Evolutionary conservation across 495 filamentous ascomycete species (phyloP).

Genomic region (Aspergillus sclerotiicarbonarius): DNA sequence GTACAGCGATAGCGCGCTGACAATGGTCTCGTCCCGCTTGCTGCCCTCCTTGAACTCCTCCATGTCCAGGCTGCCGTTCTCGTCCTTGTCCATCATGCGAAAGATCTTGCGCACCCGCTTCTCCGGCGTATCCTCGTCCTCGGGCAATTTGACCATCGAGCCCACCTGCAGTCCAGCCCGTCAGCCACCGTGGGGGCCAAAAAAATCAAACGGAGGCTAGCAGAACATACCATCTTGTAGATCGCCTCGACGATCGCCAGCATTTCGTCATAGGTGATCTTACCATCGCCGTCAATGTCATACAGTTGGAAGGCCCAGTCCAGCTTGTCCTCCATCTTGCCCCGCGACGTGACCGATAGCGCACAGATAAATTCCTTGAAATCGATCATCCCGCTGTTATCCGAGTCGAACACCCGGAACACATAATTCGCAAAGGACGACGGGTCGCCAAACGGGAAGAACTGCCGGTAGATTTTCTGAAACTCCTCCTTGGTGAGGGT

Average conservation of each 20-base stretch:
- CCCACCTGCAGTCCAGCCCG: constrained; percentile 65
- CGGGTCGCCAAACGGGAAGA: constrained; percentile 98
- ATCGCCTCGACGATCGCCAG: constrained; percentile 97
- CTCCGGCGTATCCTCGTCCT: constrained; percentile 98
- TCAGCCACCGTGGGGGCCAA: background rate
- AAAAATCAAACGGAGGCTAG: background rate
- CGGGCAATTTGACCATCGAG: constrained; percentile 97
- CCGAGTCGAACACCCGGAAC: constrained; percentile 97
- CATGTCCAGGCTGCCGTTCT: constrained; percentile 90
- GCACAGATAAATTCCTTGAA: constrained; percentile 99
- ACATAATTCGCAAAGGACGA: constrained; percentile 98
- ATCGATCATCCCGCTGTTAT: constrained; percentile 95
- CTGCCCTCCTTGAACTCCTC: constrained; percentile 98
- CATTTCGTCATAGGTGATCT: constrained; percentile 99
- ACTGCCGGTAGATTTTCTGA: constrained; percentile 99
- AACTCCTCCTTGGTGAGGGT: constrained; percentile 97
- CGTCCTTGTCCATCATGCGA: constrained; percentile 99
- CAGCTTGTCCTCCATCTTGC: constrained; percentile 98
- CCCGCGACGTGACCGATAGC: constrained; percentile 90
- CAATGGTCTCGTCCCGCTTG: constrained; percentile 98
- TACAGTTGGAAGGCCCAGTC: constrained; percentile 99
- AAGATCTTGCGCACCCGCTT: constrained; percentile 99
- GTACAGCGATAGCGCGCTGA: constrained; percentile 92
- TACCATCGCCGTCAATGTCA: constrained; percentile 97
- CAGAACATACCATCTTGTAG: constrained; percentile 95